Percentiles rank a stretch among this genome's conserved stretches.
phyloP scores from a whole-genome alignment of 345 rosid species.

The Microthlaspi erraticum region DNA sequence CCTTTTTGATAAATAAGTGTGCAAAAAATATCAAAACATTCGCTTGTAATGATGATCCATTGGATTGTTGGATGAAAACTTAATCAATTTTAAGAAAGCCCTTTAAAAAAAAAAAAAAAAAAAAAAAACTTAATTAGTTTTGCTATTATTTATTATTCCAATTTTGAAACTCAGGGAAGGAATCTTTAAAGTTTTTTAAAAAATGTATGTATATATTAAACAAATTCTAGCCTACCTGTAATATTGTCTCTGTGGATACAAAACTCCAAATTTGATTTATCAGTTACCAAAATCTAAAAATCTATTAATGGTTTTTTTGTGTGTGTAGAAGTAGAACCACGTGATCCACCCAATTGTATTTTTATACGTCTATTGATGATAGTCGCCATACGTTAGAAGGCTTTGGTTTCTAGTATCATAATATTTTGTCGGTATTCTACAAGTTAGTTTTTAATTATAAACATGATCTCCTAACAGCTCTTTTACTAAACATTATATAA shows the following conservation, averaged over 20 bases:
- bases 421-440: neutral
- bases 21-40: too few species aligned
- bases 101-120: too few species aligned
- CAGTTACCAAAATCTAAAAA: neutral
- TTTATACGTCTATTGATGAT: conserved; percentile 21
- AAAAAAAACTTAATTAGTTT: neutral
- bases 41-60: neutral
- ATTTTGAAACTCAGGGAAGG: neutral
- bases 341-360: conserved; percentile 20
- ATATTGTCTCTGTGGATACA: conserved; percentile 12
- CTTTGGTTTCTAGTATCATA: conserved; percentile 12
- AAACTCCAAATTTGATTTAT: conserved; percentile 28
- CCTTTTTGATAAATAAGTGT: too few species aligned
- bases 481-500: neutral
- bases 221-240: conserved; percentile 17
- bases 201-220: too few species aligned
- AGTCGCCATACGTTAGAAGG: conserved; percentile 6
- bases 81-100: too few species aligned
- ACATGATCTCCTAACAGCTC: neutral
- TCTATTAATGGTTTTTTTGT: neutral
- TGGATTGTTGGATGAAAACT: neutral
- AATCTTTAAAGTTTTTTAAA: conserved; percentile 1
- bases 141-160: neutral
- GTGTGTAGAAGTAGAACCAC: too few species aligned
- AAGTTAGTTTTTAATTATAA: neutral